Base-by-base conservation (phyloP, 257 asterid species). In the Petrea volubilis region DNA sequence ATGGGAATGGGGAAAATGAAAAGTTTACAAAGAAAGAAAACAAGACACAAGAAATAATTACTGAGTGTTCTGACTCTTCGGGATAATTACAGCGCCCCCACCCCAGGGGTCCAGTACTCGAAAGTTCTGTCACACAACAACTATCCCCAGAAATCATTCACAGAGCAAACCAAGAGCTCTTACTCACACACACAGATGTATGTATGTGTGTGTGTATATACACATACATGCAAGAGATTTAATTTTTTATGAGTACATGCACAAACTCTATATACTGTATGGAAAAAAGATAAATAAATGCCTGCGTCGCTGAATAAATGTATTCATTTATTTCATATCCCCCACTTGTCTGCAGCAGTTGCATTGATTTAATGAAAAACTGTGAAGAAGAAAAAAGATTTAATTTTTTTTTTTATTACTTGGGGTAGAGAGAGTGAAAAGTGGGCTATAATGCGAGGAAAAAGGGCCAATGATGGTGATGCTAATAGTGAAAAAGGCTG, bases 91-190 rank as follows among this genome's bases (percentile, higher is more conserved):
- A n/a, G n/a, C n/a, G n/a, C n/a, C n/a, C n/a, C n/a, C n/a, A n/a
- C n/a, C n/a, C n/a, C n/a, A 41, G 75, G 82, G 86, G 86, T 76
- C 85, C 84, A 78, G 83, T 53, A 80, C 82, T 89, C 77, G 78
- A 84, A 80, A 68, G 74, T 40, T 80, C 87, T 88, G 96, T 67
- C 73, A 73, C 87, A 65, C 81, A 83, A 79, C 93, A 75, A 90
- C 87, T 77, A 82, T 77, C 73, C 79, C 74, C 82, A 77, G 78
- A 72, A 44, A 55, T n/a, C 29, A 58, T 71, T 71, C 50, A 64
- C 82, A 74, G 77, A 79, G 68, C 72, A 52, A 56, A 65, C 67
- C 57, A 4, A 40, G n/a, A 33, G 38, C 38, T 7, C 5, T 33
- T 12, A 7, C 10, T 5, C 6, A 38, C 10, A 38, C 43, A 38